phyloP scores from a whole-genome alignment of 176 grass and related monocot species.

The Avena atlantica region DNA sequence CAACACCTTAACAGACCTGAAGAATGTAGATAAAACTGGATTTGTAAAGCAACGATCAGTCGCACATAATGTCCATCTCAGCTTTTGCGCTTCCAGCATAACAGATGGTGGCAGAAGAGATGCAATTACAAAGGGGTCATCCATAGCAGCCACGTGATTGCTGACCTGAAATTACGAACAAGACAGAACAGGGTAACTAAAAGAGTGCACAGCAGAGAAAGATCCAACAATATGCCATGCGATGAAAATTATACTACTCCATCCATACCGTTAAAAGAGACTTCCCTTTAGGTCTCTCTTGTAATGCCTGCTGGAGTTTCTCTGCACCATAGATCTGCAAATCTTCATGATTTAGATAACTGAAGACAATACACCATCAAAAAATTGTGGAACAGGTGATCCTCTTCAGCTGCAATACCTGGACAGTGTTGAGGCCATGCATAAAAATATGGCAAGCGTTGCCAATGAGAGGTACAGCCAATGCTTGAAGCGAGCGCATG shows the following conservation, averaged over 20 bases:
- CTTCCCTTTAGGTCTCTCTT: constrained; percentile 73
- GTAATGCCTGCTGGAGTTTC: constrained; percentile 80
- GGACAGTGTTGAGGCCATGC: constrained; percentile 90
- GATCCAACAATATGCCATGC: background rate
- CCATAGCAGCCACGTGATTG: constrained; percentile 95
- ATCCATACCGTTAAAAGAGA: constrained; percentile 78
- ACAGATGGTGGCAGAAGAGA: constrained; percentile 81
- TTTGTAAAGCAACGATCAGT: constrained; percentile 94
- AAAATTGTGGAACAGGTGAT: background rate
- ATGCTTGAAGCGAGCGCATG: constrained; percentile 71
- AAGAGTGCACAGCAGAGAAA: background rate
- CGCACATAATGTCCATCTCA: constrained; percentile 97
- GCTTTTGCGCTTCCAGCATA: constrained; percentile 74
- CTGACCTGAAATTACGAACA: constrained; percentile 69
- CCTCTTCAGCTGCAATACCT: constrained; percentile 58
- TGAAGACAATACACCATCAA: background rate
- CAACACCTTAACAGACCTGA: constrained; percentile 86
- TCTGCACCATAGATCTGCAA: constrained; percentile 93
- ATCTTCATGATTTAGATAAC: constrained; percentile 39
- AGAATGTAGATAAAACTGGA: constrained; percentile 81
- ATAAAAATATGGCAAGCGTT: constrained; percentile 95
- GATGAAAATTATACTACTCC: background rate
- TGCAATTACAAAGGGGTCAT: constrained; percentile 90
- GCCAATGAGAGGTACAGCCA: constrained; percentile 84
- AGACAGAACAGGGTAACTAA: constrained; percentile 7